A percentile compares a stretch with the other conserved stretches of the same genome.
Evolutionary conservation across 345 rosid genomes (phyloP).

Genomic region (Lagerstroemia speciosa): DNA sequence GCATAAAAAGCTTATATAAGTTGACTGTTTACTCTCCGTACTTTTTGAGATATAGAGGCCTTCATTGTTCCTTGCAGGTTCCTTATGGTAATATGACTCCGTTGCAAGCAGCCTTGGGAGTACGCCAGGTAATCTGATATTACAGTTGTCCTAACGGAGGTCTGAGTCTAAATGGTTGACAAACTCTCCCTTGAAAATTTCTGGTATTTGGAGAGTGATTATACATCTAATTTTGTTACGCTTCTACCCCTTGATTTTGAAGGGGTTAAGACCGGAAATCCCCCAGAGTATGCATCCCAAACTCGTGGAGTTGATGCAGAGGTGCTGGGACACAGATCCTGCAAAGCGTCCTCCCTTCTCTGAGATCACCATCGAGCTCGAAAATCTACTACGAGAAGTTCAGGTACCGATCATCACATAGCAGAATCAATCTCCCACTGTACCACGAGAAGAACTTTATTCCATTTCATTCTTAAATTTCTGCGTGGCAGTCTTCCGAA

Average conservation of each 20-base stretch:
- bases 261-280: slow-evolving; percentile 66
- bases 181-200: not conserved
- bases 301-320: slow-evolving; percentile 46
- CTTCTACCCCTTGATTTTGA: slow-evolving; percentile 3
- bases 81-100: slow-evolving; percentile 66
- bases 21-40: not conserved
- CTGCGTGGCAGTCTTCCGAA: not conserved
- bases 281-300: slow-evolving; percentile 45
- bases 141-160: not conserved
- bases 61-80: slow-evolving; percentile 26
- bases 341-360: slow-evolving; percentile 45
- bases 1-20: not conserved
- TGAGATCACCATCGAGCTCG: slow-evolving; percentile 45
- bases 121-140: slow-evolving; percentile 40
- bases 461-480: not conserved
- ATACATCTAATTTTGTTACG: not conserved
- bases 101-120: slow-evolving; percentile 74
- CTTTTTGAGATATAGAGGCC: not conserved
- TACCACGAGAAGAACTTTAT: not conserved
- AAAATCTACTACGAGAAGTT: slow-evolving; percentile 33
- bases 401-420: slow-evolving; percentile 25
- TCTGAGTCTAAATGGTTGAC: not conserved
- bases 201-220: not conserved
- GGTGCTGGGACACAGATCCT: slow-evolving; percentile 64
- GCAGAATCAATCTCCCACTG: not conserved